These are phyloP conservation scores for Termitomyces sp. DNA, from an alignment of 768 basidiomycete species.

Conservation along the genomic window DNA sequence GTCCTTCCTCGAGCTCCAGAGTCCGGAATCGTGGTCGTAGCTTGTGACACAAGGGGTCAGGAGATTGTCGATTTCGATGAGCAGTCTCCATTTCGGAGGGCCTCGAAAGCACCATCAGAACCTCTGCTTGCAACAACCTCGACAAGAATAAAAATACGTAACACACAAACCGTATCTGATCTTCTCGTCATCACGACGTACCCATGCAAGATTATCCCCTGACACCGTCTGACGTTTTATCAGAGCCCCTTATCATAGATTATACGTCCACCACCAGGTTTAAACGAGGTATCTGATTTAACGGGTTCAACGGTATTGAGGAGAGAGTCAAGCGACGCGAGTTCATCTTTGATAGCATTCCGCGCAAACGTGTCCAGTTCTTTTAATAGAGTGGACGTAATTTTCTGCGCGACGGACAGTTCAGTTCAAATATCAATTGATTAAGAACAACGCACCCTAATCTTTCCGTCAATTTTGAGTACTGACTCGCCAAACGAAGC, in stretches of 20 bases:
- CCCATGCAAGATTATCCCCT: neutral
- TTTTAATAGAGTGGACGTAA: conserved; percentile 71
- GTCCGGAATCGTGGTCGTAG: neutral
- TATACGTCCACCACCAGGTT: neutral
- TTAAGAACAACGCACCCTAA: conserved; percentile 50
- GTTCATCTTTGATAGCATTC: conserved; percentile 75
- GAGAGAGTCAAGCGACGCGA: conserved; percentile 75
- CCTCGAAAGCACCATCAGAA: conserved; percentile 1
- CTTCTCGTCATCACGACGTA: neutral
- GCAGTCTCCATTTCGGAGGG: neutral
- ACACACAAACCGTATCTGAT: neutral
- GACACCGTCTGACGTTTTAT: neutral
- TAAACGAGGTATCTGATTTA: neutral
- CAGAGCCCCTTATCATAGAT: conserved; percentile 12
- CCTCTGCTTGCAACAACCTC: neutral
- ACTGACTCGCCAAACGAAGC: conserved; percentile 64
- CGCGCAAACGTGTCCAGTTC: conserved; percentile 82
- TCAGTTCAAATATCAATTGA: neutral
- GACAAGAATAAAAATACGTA: neutral
- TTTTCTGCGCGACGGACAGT: conserved; percentile 57
- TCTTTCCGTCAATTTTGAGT: conserved; percentile 73
- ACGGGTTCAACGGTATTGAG: conserved; percentile 31
- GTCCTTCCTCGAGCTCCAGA: neutral
- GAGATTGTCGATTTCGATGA: neutral
- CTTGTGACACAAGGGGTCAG: neutral